These are phyloP conservation scores for Zasmidium citrigriseum DNA, from an alignment of 2,329 filamentous ascomycete species.

Conservation along the genomic window DNA sequence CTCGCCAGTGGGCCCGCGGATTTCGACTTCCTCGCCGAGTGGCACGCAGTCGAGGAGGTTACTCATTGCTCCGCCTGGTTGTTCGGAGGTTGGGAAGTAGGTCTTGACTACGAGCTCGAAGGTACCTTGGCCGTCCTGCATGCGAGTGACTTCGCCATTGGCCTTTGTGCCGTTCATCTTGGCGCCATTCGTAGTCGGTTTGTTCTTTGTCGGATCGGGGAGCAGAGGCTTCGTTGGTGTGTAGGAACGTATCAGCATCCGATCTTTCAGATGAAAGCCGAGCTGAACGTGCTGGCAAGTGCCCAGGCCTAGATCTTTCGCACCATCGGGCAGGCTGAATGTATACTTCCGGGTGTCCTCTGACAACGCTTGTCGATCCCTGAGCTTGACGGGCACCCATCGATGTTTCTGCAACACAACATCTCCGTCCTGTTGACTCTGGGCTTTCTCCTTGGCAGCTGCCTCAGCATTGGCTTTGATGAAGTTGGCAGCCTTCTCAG, in stretches of 20 bases:
- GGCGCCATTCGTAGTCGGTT: slow-evolving; percentile 31
- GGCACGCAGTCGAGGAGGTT: slow-evolving; percentile 56
- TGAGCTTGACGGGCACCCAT: slow-evolving; percentile 50
- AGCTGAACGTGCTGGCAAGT: slow-evolving; percentile 57
- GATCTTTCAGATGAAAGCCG: slow-evolving; percentile 55
- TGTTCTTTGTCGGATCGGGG: slow-evolving; percentile 16
- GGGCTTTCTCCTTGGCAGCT: slow-evolving; percentile 40
- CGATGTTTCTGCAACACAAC: slow-evolving; percentile 46
- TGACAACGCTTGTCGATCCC: slow-evolving; percentile 42
- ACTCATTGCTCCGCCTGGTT: slow-evolving; percentile 56
- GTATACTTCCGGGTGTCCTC: slow-evolving; percentile 50
- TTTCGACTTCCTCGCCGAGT: slow-evolving; percentile 52
- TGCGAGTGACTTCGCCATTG: slow-evolving; percentile 2
- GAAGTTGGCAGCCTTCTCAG: slow-evolving; percentile 50
- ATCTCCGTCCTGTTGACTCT: slow-evolving; percentile 32
- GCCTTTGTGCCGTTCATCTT: not conserved
- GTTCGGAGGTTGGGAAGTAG: slow-evolving; percentile 49
- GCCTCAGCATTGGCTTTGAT: slow-evolving; percentile 49
- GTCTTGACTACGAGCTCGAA: slow-evolving; percentile 56
- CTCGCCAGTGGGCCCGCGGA: slow-evolving; percentile 54
- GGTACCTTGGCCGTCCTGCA: slow-evolving; percentile 40
- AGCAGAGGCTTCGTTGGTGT: slow-evolving; percentile 51
- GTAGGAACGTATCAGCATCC: slow-evolving; percentile 54
- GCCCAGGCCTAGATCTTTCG: slow-evolving; percentile 48
- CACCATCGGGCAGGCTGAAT: slow-evolving; percentile 45